A percentile compares a stretch with the other conserved stretches of the same genome.
These are phyloP conservation scores for Eutrema heterophyllum DNA, from an alignment of 345 rosid species.

Conservation along the genomic window DNA sequence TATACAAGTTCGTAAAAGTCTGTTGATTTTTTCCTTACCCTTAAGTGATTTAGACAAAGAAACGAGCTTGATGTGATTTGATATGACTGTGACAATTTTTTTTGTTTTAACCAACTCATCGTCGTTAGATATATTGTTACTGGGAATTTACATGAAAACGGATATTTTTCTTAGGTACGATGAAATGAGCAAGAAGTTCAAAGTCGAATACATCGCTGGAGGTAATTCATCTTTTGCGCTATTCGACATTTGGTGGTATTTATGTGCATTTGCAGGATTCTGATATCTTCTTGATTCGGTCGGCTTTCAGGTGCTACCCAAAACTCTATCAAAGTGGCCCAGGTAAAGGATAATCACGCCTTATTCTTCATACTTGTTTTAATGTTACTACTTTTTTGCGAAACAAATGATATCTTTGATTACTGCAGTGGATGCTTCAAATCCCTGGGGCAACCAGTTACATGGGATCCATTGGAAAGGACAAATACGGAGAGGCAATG, in stretches of 20 bases:
- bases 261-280: not conserved
- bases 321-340: conserved; percentile 91
- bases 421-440: conserved; percentile 94
- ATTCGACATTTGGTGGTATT: not conserved
- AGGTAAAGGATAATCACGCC: conserved; percentile 38
- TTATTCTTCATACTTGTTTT: not conserved
- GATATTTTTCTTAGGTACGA: conserved; percentile 24
- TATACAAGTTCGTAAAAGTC: not conserved
- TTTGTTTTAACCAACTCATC: not conserved
- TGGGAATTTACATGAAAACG: not conserved
- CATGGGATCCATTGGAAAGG: conserved; percentile 95
- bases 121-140: not conserved
- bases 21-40: not conserved
- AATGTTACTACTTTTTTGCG: not conserved
- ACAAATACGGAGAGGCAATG: conserved; percentile 95
- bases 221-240: conserved; percentile 10
- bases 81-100: not conserved
- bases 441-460: conserved; percentile 80
- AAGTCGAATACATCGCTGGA: conserved; percentile 39
- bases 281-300: not conserved
- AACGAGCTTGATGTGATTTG: not conserved
- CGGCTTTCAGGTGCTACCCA: conserved; percentile 49
- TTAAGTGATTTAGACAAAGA: not conserved
- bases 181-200: conserved; percentile 31
- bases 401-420: not conserved